Evolutionary conservation across 176 grass and related monocot species (phyloP).

Genomic region (Zea mays): DNA sequence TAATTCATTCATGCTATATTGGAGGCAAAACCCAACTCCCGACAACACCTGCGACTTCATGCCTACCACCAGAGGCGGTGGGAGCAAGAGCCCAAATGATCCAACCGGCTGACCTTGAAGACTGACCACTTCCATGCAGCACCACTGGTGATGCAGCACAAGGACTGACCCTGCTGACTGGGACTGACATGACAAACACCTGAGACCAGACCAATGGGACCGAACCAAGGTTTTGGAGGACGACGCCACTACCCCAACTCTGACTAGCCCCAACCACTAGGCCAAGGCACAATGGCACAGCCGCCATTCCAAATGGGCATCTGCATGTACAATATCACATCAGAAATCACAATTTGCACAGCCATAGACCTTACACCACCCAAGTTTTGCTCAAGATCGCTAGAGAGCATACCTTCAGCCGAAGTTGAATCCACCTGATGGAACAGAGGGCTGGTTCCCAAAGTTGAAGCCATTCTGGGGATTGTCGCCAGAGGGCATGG

Average conservation of each 20-base stretch:
- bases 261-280: constrained; percentile 56
- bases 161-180: constrained; percentile 50
- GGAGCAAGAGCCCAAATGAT: constrained; percentile 45
- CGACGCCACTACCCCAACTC: constrained; percentile 55
- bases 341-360: constrained; percentile 12
- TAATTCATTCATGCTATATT: constrained; percentile 58
- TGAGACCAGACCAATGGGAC: constrained; percentile 63
- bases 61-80: constrained; percentile 31
- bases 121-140: constrained; percentile 58
- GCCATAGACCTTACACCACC: background rate
- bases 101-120: constrained; percentile 50
- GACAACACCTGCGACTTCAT: constrained; percentile 47
- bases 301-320: constrained; percentile 37
- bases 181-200: constrained; percentile 59
- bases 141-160: constrained; percentile 40
- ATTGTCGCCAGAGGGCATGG: constrained; percentile 54
- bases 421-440: constrained; percentile 82
- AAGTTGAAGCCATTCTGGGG: constrained; percentile 65
- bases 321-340: constrained; percentile 40
- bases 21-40: constrained; percentile 54
- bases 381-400: background rate
- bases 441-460: constrained; percentile 55
- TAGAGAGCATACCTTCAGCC: constrained; percentile 52
- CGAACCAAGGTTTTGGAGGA: constrained; percentile 50
- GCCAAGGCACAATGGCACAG: constrained; percentile 52